A percentile compares a stretch with the other conserved stretches of the same genome.
Evolutionary conservation across 257 asterid species (phyloP).

Genomic region (Gentiana macrophylla): DNA sequence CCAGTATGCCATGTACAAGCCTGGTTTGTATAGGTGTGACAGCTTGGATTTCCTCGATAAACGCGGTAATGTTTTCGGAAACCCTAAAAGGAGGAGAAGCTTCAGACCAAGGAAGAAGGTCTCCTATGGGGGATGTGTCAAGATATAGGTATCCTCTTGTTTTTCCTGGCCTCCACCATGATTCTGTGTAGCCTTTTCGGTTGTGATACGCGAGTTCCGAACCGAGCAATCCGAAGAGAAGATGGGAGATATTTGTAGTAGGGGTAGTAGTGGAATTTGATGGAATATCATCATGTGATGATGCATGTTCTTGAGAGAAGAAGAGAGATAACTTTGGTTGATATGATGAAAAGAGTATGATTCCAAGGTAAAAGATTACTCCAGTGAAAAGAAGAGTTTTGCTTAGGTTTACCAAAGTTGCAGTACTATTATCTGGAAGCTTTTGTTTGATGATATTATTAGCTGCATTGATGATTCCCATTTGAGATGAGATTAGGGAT

Average conservation of each 20-base stretch:
- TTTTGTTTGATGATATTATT: no score
- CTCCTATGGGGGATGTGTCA: slow-evolving; percentile 25
- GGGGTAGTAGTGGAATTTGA: background rate
- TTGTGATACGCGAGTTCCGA: slow-evolving; percentile 37
- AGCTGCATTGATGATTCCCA: no score
- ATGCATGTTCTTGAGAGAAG: no score
- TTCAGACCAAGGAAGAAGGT: slow-evolving; percentile 47
- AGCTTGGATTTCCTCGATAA: slow-evolving; percentile 15
- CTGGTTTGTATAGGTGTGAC: slow-evolving; percentile 14
- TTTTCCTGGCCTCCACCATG: slow-evolving; percentile 67
- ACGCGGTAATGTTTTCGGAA: slow-evolving; percentile 22
- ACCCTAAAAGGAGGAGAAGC: slow-evolving; percentile 46
- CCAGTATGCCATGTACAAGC: slow-evolving; percentile 49
- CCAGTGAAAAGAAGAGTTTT: no score
- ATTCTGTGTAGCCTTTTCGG: slow-evolving; percentile 36
- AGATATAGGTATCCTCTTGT: slow-evolving; percentile 41
- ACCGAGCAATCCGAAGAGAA: slow-evolving; percentile 47
- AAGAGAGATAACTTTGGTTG: no score
- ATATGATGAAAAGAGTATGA: no score
- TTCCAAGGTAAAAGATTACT: no score
- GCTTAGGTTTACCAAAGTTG: no score
- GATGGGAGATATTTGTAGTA: slow-evolving; percentile 31
- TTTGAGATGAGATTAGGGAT: no score
- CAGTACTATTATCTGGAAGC: no score
- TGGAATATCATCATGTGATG: no score